phyloP scores from a whole-genome alignment of 805 yeast genomes.

The Candida alai region DNA sequence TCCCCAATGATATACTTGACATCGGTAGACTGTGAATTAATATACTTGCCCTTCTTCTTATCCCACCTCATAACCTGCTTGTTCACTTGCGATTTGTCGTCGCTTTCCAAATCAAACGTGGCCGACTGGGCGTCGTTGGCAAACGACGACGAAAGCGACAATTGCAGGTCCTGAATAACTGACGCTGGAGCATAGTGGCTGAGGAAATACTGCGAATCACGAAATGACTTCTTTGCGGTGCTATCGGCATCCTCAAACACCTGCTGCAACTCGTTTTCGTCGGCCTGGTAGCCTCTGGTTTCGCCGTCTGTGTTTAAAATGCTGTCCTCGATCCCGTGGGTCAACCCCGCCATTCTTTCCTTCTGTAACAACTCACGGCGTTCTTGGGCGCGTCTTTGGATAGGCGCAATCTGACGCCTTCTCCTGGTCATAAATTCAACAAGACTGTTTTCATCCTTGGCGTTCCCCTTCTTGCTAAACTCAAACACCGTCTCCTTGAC shows the following conservation, averaged over 20 bases:
- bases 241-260: conserved; percentile 54
- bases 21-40: conserved; percentile 75
- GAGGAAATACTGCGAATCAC: conserved; percentile 77
- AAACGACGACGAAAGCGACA: conserved; percentile 55
- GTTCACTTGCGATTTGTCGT: conserved; percentile 68
- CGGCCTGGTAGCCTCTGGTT: conserved; percentile 38
- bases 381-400: conserved; percentile 75
- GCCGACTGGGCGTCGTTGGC: conserved; percentile 82
- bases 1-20: conserved; percentile 91
- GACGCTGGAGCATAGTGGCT: conserved; percentile 86
- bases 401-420: conserved; percentile 83
- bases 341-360: conserved; percentile 71
- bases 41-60: conserved; percentile 83
- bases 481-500: conserved; percentile 93
- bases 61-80: conserved; percentile 87
- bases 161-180: conserved; percentile 77
- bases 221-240: conserved; percentile 45
- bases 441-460: conserved; percentile 54
- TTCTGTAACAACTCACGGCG: conserved; percentile 62
- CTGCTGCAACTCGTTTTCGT: conserved; percentile 45
- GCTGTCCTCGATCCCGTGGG: conserved; percentile 73
- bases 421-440: conserved; percentile 82
- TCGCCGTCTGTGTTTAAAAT: conserved; percentile 52
- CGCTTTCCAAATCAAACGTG: conserved; percentile 75
- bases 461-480: conserved; percentile 49